phyloP scores from a whole-genome alignment of 2,329 filamentous ascomycete genomes.

The Chaetothyriales sp. region DNA sequence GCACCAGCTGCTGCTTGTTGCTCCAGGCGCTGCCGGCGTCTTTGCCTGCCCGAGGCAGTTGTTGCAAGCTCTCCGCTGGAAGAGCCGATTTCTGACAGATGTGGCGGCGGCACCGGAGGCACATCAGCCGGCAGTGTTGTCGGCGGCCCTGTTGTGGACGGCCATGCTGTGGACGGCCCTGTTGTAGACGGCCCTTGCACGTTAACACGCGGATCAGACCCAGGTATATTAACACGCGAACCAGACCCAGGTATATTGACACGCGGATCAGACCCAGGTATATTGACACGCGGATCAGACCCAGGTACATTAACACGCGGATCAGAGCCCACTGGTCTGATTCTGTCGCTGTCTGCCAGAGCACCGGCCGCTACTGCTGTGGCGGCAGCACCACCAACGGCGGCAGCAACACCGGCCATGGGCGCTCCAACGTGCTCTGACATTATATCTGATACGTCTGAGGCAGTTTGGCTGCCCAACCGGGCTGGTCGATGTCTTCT shows the following conservation, averaged over 20 bases:
- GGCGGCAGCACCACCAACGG: conserved; percentile 12
- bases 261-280: no score
- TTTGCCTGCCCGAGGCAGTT: conserved; percentile 17
- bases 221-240: no score
- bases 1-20: conserved; percentile 20
- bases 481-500: conserved; percentile 11
- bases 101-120: conserved; percentile 27
- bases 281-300: no score
- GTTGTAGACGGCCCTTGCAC: conserved; percentile 11
- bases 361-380: conserved; percentile 16
- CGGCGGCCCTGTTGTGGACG: conserved; percentile 27
- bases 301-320: conserved; percentile 19
- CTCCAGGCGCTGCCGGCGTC: conserved; percentile 18
- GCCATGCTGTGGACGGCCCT: conserved; percentile 22
- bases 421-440: conserved; percentile 9
- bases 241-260: no score
- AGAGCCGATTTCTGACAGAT: conserved; percentile 20
- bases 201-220: no score
- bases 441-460: conserved; percentile 13
- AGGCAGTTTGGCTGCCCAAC: conserved; percentile 15
- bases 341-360: conserved; percentile 14
- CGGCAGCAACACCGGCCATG: conserved; percentile 6
- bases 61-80: conserved; percentile 23
- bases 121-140: conserved; percentile 20
- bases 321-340: conserved; percentile 20